Evolutionary conservation across 352 stramenopile species (phyloP), one percentile per base, ranked within the genome.

Genomic region (Blastocystis hominis): DNA sequence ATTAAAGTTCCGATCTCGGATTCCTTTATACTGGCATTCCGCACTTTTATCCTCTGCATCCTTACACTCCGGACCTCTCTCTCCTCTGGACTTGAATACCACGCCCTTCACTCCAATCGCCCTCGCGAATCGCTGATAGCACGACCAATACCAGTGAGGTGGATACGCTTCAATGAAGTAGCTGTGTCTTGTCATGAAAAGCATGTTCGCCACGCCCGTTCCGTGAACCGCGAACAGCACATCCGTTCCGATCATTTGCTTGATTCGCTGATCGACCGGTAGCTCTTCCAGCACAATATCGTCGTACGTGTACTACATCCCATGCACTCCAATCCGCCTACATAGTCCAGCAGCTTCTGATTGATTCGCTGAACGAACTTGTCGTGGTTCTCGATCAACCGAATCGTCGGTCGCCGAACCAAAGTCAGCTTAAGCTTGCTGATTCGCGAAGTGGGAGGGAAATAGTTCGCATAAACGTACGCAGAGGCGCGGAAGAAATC

Each of bases 81-180:
- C 66, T 13, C 66, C 66, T 47, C 42, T 76, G 6, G 66, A 76
- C 46, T 76, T 76, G 40, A 76, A 76, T 7, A 76, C 66, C 3
- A 76, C 66, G 7, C 10, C 17, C 34, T 76, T 56, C 66, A 59
- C 66, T 20, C 66, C 66, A 47, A 46, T 53, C 13, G 66, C 6
- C 24, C 40, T 54, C 34, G 66, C 66, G 55, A 76, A 76, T 13
- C 66, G 66, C 66, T 76, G 66, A 76, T 76, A 76, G 40, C 66
- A 76, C 17, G 66, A 76, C 66, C 66, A 76, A 47, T 76, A 76
- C 66, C 66, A 76, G 46, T 42, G 55, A 20, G 66, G 66, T 15
- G 66, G 66, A 55, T 76, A 76, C n/a, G 38, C 66, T 30, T 76
- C 66, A 76, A 76, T 76, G n/a, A 76, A 30, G 40, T 76, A 76